Evolutionary conservation across 495 filamentous ascomycete genomes (phyloP).

Genomic region (Penicillium turbatum): DNA sequence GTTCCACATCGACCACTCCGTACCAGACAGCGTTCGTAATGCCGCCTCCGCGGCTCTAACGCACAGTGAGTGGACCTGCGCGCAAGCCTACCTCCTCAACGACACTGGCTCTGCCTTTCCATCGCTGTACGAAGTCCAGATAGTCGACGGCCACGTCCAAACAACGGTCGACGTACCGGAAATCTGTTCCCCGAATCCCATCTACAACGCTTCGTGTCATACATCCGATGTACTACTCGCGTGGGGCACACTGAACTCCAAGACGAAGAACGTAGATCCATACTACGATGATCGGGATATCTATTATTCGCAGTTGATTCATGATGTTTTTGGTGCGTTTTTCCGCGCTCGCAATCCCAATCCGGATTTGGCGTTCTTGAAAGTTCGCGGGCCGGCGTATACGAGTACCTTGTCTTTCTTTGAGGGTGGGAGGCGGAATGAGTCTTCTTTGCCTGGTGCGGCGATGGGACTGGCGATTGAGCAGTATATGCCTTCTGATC

Average conservation of each 20-base stretch:
- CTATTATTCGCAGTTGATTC: conserved; percentile 24
- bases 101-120: conserved; percentile 15
- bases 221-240: conserved; percentile 25
- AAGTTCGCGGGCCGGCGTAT: conserved; percentile 25
- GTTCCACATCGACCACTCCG: conserved; percentile 15
- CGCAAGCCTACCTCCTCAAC: conserved; percentile 25
- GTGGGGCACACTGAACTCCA: conserved; percentile 32
- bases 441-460: too few relatives aligned
- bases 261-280: conserved; percentile 23
- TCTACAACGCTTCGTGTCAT: conserved; percentile 31
- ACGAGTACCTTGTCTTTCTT: conserved; percentile 5
- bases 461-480: conserved; percentile 5
- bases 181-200: conserved; percentile 27
- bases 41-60: conserved; percentile 17
- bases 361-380: conserved; percentile 14
- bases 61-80: conserved; percentile 27
- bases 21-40: conserved; percentile 21
- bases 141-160: conserved; percentile 25
- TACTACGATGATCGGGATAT: conserved; percentile 23
- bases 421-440: too few relatives aligned
- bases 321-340: conserved; percentile 28
- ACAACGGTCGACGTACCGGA: conserved; percentile 15
- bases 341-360: conserved; percentile 25
- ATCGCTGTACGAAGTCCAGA: conserved; percentile 20
- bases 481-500: conserved; percentile 1